Conservation (phyloP, 1,284 basidiomycete species). For the Puccinia hordei region DNA sequence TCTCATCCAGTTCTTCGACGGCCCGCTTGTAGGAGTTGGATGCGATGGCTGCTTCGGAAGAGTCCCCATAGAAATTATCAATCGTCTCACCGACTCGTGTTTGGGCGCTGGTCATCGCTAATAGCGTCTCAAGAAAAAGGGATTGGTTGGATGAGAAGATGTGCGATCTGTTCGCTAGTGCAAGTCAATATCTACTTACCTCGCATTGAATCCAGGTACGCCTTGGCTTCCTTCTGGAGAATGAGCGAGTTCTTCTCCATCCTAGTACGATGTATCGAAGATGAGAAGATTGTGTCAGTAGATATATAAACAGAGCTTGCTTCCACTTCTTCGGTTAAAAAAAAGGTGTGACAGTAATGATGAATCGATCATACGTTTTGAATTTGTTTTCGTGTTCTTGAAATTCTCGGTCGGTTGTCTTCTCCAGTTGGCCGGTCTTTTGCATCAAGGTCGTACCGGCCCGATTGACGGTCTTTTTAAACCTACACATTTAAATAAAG, state of each 20-base stretch:
- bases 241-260: constrained; percentile 90
- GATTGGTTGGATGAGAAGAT: constrained; percentile 19
- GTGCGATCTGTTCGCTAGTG: constrained; percentile 14
- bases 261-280: constrained; percentile 61
- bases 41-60: constrained; percentile 82
- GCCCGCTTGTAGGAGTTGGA: constrained; percentile 94
- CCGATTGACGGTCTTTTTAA: constrained; percentile 91
- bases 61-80: constrained; percentile 85
- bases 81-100: constrained; percentile 92
- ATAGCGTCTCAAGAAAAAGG: constrained; percentile 2
- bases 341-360: background rate
- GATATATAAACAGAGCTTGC: constrained; percentile 15
- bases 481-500: constrained; percentile 60
- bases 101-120: constrained; percentile 89
- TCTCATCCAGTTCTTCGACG: constrained; percentile 87
- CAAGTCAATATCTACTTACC: constrained; percentile 61
- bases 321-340: background rate
- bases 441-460: constrained; percentile 88
- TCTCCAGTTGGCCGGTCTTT: constrained; percentile 96
- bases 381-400: constrained; percentile 88
- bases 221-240: constrained; percentile 92
- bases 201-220: constrained; percentile 90
- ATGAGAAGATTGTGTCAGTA: background rate
- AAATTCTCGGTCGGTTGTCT: constrained; percentile 91
- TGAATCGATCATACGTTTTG: constrained; percentile 66